Evolutionary conservation across 176 grass and related monocot genomes (phyloP), one percentile per base, ranked within the genome.

Genomic region (Hyparrhenia diplandra): DNA sequence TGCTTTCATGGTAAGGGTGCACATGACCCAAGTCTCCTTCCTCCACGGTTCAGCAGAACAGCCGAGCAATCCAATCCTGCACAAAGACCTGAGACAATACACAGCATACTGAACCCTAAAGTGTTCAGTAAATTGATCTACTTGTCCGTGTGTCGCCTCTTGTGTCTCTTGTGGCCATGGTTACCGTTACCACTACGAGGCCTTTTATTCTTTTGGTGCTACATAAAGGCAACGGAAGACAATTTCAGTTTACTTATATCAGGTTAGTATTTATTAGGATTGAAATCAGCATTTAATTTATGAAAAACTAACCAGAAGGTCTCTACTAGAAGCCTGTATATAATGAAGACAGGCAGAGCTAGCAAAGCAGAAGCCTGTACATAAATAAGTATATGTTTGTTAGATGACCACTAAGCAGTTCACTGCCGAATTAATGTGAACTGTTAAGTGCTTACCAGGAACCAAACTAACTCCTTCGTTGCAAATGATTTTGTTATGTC

Each of bases 381-480:
- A 79, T 34, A 79, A 71, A 77, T 24, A 78, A 16, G 29, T 51
- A 73, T 37, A 73, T 37, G 47, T 41, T 57, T 20, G 60, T 78
- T 45, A 85, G 29, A 77, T 45, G 27, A 46, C 4, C 57, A 78
- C 64, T 10, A 18, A 78, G 40, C 40, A 32, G n/a, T 39, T 83
- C 30, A 12, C 74, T 70, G 46, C 13, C 63, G 6, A 69, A 80
- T 12, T 42, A 69, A 82, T 25, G 42, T 78, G 20, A 4, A n/a
- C n/a, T n/a, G n/a, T n/a, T n/a, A n/a, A 55, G 28, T 84, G 51
- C 82, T 84, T 93, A 99, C 97, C 90, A 99, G 68, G 74, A 99
- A 99, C 97, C 97, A 96, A 70, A 99, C 89, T 52, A 99, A 82
- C 85, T 99, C 97, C 80, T 99, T 96, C 0, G 93, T 99, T 1